Conservation (phyloP, 2,329 filamentous ascomycete species). For the Xylariaceae sp. region DNA sequence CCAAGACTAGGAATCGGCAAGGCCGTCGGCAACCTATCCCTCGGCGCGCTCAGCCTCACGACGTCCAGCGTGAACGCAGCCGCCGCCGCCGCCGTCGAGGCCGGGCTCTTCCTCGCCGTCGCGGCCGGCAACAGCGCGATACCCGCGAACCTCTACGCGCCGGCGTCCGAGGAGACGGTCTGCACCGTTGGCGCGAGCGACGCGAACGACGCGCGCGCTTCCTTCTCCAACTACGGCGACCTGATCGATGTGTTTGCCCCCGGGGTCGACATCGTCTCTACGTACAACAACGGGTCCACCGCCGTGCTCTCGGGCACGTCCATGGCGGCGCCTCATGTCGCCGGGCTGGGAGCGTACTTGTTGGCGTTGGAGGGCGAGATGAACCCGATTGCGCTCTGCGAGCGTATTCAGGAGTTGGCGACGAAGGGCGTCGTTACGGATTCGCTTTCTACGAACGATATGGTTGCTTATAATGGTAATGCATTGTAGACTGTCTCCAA, state of each 20-base stretch:
- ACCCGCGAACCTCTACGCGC: constrained; percentile 18
- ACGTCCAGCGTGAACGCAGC: constrained; percentile 35
- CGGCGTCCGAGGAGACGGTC: constrained; percentile 27
- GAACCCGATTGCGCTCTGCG: constrained; percentile 18
- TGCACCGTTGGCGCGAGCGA: constrained; percentile 30
- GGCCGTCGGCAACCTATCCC: constrained; percentile 40
- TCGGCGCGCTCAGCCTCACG: constrained; percentile 31
- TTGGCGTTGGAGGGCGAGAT: constrained; percentile 42
- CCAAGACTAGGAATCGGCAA: constrained; percentile 25
- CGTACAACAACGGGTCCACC: constrained; percentile 33
- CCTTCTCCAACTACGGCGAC: constrained; percentile 30
- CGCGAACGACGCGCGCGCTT: constrained; percentile 17
- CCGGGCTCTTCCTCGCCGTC: constrained; percentile 39
- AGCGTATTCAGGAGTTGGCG: constrained; percentile 20
- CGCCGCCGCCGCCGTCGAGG: constrained; percentile 34
- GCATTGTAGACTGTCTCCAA: no score
- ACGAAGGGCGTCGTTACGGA: constrained; percentile 14
- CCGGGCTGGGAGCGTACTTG: constrained; percentile 39
- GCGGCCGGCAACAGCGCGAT: constrained; percentile 40
- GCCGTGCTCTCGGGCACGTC: constrained; percentile 41
- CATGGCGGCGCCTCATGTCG: constrained; percentile 39
- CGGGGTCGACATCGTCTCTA: constrained; percentile 33
- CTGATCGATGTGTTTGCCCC: constrained; percentile 39
- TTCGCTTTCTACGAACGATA: constrained; percentile 16
- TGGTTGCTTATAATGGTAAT: constrained; percentile 20